Base-by-base conservation (phyloP, 2,329 filamentous ascomycete genomes). In the Aspergillus intermedius region DNA sequence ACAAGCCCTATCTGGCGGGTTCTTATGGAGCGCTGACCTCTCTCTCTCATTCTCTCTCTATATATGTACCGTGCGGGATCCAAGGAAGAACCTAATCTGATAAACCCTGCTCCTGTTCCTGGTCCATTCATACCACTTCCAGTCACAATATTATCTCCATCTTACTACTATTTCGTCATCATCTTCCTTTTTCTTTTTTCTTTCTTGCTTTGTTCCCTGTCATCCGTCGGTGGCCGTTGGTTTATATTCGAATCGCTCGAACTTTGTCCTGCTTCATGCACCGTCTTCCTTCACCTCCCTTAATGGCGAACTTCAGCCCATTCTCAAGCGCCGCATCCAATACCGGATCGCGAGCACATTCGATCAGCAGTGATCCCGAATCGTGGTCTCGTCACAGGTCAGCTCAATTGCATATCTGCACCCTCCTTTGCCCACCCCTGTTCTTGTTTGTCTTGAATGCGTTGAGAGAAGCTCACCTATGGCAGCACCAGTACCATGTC, bases 381-480 rank as follows among this genome's bases (percentile, higher is more conserved):
- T 21, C 37, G 49, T 61, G 62, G 54, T 61, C 62, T 60, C 62
- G 60, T 52, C 58, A 62, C 49, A 68, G 66, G 67, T 69, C 47
- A 66, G 65, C 63, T 59, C 45, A 49, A 54, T 52, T 43, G 51
- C 43, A 52, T 46, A 54, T 47, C 34, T 35, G 42, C 15, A 17
- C 25, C 46, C 45, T 10, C 35, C 19, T 10, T 40, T 30, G 19
- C 19, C 41, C 8, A 19, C 5, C 17, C 19, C 37, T 40, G 3
- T 12, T 40, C 17, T 15, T 40, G 37, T 19, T 42, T 21, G 13
- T 8, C 8, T 43, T 5, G 37, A 34, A 13, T 19, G 28, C 23
- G 6, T 42, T 49, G 37, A 41, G 49, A 35, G 45, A 56, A 49
- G 49, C 65, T 68, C 59, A 68, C 56, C 45, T 10, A 30, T 30